phyloP scores from a whole-genome alignment of 345 rosid species.

The Citrus reticulata region DNA sequence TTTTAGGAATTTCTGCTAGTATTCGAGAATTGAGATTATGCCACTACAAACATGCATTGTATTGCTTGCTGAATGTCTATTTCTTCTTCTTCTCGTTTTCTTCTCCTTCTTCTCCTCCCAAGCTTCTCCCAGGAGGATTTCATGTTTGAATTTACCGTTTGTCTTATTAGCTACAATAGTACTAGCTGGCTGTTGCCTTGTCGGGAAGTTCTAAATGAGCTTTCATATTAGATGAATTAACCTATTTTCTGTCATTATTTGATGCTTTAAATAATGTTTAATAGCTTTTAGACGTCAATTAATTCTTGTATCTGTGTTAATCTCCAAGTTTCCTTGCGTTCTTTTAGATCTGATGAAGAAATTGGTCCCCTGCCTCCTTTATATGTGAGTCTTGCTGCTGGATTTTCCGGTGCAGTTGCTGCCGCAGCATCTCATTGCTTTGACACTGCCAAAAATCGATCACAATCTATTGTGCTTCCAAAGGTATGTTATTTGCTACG shows the following conservation, averaged over 20 bases:
- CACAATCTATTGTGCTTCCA: slow-evolving; percentile 83
- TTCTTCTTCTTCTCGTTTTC: background rate
- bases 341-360: slow-evolving; percentile 64
- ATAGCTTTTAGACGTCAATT: background rate
- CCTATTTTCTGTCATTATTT: background rate
- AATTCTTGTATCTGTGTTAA: background rate
- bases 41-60: background rate
- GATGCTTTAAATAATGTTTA: background rate
- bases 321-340: slow-evolving; percentile 11
- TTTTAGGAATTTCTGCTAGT: background rate
- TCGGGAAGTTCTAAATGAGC: background rate
- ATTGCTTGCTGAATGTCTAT: background rate
- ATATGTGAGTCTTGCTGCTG: slow-evolving; percentile 71
- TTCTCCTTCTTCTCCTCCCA: background rate
- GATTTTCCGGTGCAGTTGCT: slow-evolving; percentile 73
- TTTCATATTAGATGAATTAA: background rate
- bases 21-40: background rate
- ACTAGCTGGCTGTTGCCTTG: background rate
- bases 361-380: slow-evolving; percentile 71
- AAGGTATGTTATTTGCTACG: slow-evolving; percentile 40
- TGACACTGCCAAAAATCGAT: slow-evolving; percentile 80
- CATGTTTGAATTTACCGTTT: background rate
- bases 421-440: slow-evolving; percentile 94
- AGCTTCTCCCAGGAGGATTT: background rate
- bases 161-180: background rate